These are phyloP conservation scores for Coleophoma cylindrospora DNA, from an alignment of 2,329 filamentous ascomycete species.

Conservation along the genomic window DNA sequence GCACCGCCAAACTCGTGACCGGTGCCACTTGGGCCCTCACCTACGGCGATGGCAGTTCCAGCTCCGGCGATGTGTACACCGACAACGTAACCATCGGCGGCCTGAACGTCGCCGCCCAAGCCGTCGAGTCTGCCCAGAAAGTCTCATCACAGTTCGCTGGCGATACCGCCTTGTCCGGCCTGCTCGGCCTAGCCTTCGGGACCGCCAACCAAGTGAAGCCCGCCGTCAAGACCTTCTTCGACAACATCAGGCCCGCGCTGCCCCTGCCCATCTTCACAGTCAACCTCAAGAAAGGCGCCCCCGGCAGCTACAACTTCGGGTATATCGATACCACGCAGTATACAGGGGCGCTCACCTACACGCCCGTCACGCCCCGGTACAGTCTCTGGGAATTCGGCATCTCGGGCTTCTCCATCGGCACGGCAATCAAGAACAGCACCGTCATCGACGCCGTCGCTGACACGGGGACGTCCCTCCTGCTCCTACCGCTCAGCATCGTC, in stretches of 20 bases:
- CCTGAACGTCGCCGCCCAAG: constrained; percentile 8
- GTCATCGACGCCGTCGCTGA: constrained; percentile 22
- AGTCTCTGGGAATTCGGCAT: constrained; percentile 50
- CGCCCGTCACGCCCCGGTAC: constrained; percentile 31
- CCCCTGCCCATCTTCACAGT: constrained; percentile 45
- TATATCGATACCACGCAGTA: constrained; percentile 44
- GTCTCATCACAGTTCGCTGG: constrained; percentile 16
- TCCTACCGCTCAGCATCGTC: constrained; percentile 24
- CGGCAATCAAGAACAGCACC: constrained; percentile 37
- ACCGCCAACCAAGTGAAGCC: constrained; percentile 9
- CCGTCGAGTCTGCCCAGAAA: constrained; percentile 14
- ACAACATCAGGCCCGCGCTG: constrained; percentile 7
- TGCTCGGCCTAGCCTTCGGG: constrained; percentile 51
- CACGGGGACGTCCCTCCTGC: constrained; percentile 30
- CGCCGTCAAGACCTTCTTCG: constrained; percentile 12
- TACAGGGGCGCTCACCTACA: constrained; percentile 44
- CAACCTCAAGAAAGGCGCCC: constrained; percentile 36
- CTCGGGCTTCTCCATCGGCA: constrained; percentile 37
- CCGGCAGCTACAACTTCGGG: constrained; percentile 47
- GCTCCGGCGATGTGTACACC: constrained; percentile 12
- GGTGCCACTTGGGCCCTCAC: constrained; percentile 16
- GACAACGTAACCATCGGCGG: constrained; percentile 15
- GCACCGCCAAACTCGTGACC: constrained; percentile 5
- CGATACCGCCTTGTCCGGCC: constrained; percentile 38
- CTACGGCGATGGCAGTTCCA: constrained; percentile 27